A percentile compares a stretch with the other conserved stretches of the same genome.
These are phyloP conservation scores for Leccinum rimulosum DNA, from an alignment of 768 basidiomycete species.

Conservation along the genomic window DNA sequence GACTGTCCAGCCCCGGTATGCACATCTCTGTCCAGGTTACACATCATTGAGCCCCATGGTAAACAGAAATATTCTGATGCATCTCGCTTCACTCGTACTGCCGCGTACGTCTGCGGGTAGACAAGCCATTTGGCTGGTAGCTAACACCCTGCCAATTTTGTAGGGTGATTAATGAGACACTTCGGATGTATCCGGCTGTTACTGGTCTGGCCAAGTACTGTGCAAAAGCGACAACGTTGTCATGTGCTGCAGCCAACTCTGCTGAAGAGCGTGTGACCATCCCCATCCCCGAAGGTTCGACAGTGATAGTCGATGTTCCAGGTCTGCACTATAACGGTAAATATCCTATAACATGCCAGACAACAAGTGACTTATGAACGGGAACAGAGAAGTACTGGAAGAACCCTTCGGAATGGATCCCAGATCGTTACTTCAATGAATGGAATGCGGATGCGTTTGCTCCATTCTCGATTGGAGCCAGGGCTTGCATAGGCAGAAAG, in stretches of 20 bases:
- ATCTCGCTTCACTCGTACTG: background rate
- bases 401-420: background rate
- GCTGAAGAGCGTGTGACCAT: background rate
- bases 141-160: background rate
- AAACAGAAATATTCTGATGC: background rate
- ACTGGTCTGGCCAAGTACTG: background rate
- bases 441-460: background rate
- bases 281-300: background rate
- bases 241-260: background rate
- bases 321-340: background rate
- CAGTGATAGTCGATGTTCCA: background rate
- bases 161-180: background rate
- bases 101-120: background rate
- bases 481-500: conserved; percentile 3
- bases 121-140: background rate
- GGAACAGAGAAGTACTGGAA: background rate
- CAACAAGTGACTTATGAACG: background rate
- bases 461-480: background rate
- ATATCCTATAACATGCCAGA: background rate
- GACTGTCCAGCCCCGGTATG: background rate
- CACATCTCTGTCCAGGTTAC: background rate
- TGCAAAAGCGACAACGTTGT: background rate
- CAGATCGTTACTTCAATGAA: background rate
- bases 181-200: background rate
- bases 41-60: background rate